Base-by-base conservation (phyloP, 2,329 filamentous ascomycete genomes). In the Epichloe aotearoae region DNA sequence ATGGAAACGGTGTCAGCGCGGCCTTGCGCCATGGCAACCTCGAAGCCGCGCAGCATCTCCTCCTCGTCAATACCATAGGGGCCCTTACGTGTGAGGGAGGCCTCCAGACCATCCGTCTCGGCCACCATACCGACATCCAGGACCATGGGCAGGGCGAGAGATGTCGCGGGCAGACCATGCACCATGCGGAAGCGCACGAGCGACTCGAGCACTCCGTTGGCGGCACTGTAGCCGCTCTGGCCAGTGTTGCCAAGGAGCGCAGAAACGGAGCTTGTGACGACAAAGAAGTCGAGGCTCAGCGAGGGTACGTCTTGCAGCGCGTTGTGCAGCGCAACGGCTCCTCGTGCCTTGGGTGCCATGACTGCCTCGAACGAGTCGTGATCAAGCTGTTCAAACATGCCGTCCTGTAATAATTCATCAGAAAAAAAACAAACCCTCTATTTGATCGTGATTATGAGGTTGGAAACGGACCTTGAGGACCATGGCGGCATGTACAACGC, bases 101-200 rank as follows among this genome's bases (percentile, higher is more conserved):
- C 36, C 36, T 38, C 36, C 59, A 52, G 8, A 53, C 52, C 23
- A n/a, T 36, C 26, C 36, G 50, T 56, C 19, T 58, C 54, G 10
- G 55, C 57, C 2, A 60, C 53, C 34, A 56, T 55, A 7, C 59
- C 58, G 12, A 59, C 57, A 5, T 51, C 53, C 17, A 53, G 44
- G 11, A 61, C 43, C 43, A 54, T 54, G 11, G 52, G 53, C 0
- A 61, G 7, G 40, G 56, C 53, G n/a, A 60, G 44, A 4, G 50
- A 50, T 0, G 47, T 47, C 1, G 47, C 58, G 2, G 51, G 11
- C 34, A 19, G n/a, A 4, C 36, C 30, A 15, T 15, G 34, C 6
- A 12, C n/a, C 12, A 12, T 12, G 12, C 36, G 36, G 36, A 14
- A n/a, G 12, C 36, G 36, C 12, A 1, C 12, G 12, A 38, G 36